phyloP scores from a whole-genome alignment of 768 basidiomycete species.

The Lactifluus subvellereus region DNA sequence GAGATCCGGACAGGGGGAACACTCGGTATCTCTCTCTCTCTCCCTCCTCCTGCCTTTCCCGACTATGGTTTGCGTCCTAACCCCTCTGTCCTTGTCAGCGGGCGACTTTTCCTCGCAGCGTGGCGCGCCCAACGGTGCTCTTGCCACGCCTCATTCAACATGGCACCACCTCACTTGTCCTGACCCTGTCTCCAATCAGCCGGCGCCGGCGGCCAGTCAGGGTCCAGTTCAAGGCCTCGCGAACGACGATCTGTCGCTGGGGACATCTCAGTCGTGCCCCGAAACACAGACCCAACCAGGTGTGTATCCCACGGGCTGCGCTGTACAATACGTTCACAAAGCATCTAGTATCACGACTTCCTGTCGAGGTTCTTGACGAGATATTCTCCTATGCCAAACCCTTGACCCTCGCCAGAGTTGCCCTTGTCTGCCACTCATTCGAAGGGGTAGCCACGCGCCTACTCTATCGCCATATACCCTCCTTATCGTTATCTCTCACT shows the following conservation, averaged over 20 bases:
- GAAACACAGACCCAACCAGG: slow-evolving; percentile 5
- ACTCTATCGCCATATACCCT: slow-evolving; percentile 22
- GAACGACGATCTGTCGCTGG: background rate
- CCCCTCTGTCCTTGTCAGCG: background rate
- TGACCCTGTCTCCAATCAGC: background rate
- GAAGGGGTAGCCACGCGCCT: slow-evolving; percentile 17
- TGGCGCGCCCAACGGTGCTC: background rate
- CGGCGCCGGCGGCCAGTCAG: background rate
- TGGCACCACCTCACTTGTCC: background rate
- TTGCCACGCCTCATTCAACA: background rate
- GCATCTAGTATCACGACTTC: slow-evolving; percentile 6
- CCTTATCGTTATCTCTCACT: slow-evolving; percentile 16
- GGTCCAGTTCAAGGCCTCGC: background rate
- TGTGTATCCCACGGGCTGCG: background rate
- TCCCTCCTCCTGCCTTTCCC: too few species aligned
- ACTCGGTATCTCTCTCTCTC: background rate
- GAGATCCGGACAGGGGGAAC: background rate
- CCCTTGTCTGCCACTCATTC: slow-evolving; percentile 10
- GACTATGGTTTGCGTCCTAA: background rate
- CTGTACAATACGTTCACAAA: background rate
- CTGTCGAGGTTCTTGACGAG: slow-evolving; percentile 20
- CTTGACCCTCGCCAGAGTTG: slow-evolving; percentile 14
- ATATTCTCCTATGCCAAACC: slow-evolving; percentile 17
- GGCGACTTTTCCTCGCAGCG: background rate
- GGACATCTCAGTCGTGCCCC: background rate